A percentile compares a stretch with the other conserved stretches of the same genome.
Conservation (phyloP, 1,139 yeast species). For the Debaryomyces sp. region DNA sequence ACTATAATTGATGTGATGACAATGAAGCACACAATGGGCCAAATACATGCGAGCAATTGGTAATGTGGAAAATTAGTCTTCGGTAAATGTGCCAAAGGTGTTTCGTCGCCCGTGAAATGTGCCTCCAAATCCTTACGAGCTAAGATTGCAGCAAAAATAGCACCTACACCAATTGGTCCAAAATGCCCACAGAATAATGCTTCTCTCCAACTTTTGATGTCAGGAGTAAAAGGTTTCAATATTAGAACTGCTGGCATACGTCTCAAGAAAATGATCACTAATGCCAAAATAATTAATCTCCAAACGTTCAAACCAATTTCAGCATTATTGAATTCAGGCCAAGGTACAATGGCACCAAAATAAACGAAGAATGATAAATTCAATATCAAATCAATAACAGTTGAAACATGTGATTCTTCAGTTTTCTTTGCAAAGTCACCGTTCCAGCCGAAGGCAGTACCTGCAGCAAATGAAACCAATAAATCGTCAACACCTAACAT, state of each 20-base stretch:
- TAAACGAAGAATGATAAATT: constrained; percentile 90
- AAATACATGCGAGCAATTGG: constrained; percentile 70
- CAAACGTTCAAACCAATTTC: constrained; percentile 75
- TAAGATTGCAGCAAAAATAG: constrained; percentile 84
- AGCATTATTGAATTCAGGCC: constrained; percentile 77
- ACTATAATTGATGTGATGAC: constrained; percentile 86
- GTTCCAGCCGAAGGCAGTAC: constrained; percentile 96
- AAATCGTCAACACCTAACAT: constrained; percentile 92
- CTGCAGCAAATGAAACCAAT: constrained; percentile 92
- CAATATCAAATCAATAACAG: constrained; percentile 82
- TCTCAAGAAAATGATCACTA: constrained; percentile 81
- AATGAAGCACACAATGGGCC: constrained; percentile 91
- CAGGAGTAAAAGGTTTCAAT: constrained; percentile 84
- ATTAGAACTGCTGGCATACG: constrained; percentile 86
- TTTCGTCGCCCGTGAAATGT: constrained; percentile 54
- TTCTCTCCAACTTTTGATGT: constrained; percentile 91
- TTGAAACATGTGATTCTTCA: constrained; percentile 89
- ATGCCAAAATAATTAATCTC: constrained; percentile 80
- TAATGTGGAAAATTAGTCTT: constrained; percentile 56
- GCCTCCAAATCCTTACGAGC: constrained; percentile 80
- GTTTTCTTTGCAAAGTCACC: constrained; percentile 89
- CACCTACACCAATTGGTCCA: constrained; percentile 99
- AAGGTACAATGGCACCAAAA: constrained; percentile 93
- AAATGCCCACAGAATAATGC: constrained; percentile 96
- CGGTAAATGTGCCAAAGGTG: constrained; percentile 63